Conservation (phyloP, 345 rosid genomes). For the Aurinia saxatilis region DNA sequence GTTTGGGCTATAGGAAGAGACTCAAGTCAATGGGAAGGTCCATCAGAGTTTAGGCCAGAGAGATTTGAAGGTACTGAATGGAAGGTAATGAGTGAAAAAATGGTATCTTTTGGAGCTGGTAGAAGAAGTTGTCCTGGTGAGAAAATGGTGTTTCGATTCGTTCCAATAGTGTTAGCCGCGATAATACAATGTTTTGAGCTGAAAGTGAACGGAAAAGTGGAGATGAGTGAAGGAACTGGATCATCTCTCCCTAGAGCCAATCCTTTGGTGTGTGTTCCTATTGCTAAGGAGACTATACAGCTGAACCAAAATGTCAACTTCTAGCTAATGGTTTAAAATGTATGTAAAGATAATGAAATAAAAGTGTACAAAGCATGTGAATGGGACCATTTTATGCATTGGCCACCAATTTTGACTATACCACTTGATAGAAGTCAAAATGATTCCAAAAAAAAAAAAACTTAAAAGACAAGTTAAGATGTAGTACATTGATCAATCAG, state of each 20-base stretch:
- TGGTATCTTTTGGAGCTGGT: constrained; percentile 51
- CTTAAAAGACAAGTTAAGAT: neutral
- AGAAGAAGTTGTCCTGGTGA: constrained; percentile 57
- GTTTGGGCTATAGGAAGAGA: constrained; percentile 54
- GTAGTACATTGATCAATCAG: neutral
- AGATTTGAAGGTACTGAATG: constrained; percentile 39
- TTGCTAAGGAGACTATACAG: constrained; percentile 27
- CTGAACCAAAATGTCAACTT: neutral
- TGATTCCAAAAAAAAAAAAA: neutral
- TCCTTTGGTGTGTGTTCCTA: constrained; percentile 45
- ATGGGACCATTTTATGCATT: neutral
- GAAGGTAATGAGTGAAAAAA: constrained; percentile 32
- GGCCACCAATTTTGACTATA: neutral
- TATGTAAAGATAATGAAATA: neutral
- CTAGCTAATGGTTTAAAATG: constrained; percentile 3
- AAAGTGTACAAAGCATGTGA: constrained; percentile 6
- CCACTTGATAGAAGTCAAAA: neutral
- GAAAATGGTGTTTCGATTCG: constrained; percentile 22
- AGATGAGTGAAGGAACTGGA: constrained; percentile 57
- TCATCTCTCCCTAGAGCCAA: constrained; percentile 46
- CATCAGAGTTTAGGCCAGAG: constrained; percentile 53
- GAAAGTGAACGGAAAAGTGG: constrained; percentile 28
- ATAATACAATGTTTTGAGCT: constrained; percentile 30
- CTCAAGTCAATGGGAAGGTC: constrained; percentile 44
- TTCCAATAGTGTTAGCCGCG: constrained; percentile 19